These are phyloP conservation scores for Parachaetomium inaequale DNA, from an alignment of 495 filamentous ascomycete genomes.

Conservation along the genomic window DNA sequence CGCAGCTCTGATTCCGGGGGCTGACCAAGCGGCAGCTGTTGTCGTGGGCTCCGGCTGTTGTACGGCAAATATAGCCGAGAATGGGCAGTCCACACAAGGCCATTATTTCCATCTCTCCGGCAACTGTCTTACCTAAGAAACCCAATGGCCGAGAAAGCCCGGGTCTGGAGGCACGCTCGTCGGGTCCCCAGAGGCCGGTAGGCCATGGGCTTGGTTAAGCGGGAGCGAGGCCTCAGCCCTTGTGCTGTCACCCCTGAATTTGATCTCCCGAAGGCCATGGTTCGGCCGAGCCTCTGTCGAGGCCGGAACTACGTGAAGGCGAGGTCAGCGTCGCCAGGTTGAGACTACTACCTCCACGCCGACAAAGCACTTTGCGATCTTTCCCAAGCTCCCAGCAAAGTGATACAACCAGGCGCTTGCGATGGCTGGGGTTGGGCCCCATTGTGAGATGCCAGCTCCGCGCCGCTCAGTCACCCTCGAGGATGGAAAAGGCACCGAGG, in stretches of 20 bases:
- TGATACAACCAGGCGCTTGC: not conserved
- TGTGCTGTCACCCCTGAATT: no score
- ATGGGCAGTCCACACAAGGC: not conserved
- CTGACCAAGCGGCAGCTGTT: not conserved
- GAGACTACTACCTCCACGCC: not conserved
- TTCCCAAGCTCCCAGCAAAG: not conserved
- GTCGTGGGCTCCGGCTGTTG: not conserved
- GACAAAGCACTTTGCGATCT: not conserved
- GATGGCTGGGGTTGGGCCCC: not conserved
- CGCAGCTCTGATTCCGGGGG: not conserved
- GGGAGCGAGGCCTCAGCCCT: not conserved
- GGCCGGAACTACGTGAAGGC: no score
- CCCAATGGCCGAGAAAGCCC: not conserved
- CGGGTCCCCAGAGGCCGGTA: not conserved
- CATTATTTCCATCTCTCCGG: no score
- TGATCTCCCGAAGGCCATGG: not conserved
- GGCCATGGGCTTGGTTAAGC: not conserved
- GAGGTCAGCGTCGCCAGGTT: not conserved
- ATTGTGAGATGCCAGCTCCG: constrained; percentile 5
- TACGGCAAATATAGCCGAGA: constrained; percentile 10
- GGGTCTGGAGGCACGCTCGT: not conserved
- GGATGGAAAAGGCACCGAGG: no score
- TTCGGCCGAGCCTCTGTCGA: not conserved
- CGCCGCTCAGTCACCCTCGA: not conserved
- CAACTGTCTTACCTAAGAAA: no score